Percentiles rank a stretch among this genome's conserved stretches.
Evolutionary conservation across 768 basidiomycete genomes (phyloP).

Genomic region (Trametopsis cervina): DNA sequence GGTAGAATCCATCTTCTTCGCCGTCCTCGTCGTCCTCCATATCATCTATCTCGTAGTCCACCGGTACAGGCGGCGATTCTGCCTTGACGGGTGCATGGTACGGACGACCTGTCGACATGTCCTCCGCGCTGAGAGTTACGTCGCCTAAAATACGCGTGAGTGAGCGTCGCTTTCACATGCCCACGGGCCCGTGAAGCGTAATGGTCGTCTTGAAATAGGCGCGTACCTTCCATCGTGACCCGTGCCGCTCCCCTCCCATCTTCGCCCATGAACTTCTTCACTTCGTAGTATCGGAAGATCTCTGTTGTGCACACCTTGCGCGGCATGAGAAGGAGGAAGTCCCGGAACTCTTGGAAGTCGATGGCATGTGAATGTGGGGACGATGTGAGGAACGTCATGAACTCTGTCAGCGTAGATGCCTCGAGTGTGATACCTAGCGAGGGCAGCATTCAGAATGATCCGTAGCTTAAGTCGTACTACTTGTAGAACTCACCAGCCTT

Average conservation of each 20-base stretch:
- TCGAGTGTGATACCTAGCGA: constrained; percentile 66
- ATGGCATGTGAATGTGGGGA: constrained; percentile 63
- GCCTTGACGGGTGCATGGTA: constrained; percentile 7
- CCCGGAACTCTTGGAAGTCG: constrained; percentile 80
- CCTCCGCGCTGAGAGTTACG: constrained; percentile 71
- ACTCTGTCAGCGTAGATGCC: constrained; percentile 65
- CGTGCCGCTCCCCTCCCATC: constrained; percentile 75
- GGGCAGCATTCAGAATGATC: neutral
- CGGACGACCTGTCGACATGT: constrained; percentile 35
- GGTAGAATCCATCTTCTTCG: constrained; percentile 38
- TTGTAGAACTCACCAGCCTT: constrained; percentile 69
- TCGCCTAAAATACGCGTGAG: constrained; percentile 45
- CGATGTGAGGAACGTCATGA: constrained; percentile 73
- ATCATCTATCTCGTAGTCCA: constrained; percentile 26
- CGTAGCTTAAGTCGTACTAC: too few relatives aligned
- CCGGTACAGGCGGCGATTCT: constrained; percentile 12
- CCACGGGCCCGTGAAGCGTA: too few relatives aligned
- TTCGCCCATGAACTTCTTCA: constrained; percentile 58
- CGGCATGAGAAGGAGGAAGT: constrained; percentile 84
- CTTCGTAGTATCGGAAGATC: constrained; percentile 79
- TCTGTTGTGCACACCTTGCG: constrained; percentile 74
- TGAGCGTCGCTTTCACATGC: neutral
- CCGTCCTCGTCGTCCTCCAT: constrained; percentile 32
- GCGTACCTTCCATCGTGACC: constrained; percentile 83
- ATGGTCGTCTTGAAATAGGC: too few relatives aligned